Base-by-base conservation (phyloP, 2,329 filamentous ascomycete species). In the Diaporthe ampelina region DNA sequence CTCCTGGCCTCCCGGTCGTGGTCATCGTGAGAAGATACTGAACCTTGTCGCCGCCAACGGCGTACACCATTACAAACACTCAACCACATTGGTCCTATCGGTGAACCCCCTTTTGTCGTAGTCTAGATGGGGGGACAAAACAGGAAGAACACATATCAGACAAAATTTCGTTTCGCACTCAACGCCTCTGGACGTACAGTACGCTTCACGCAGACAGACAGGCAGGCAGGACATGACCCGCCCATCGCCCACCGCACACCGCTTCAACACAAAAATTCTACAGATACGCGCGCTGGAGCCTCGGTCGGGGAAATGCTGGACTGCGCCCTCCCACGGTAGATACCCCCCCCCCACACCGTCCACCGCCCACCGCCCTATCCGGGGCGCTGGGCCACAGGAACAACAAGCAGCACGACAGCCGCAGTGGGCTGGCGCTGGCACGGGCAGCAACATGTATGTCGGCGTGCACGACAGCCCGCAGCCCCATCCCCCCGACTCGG, bases 401-500 rank as follows among this genome's bases (percentile, higher is more conserved):
- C 32, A 68, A 40, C 63, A 68, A 67, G 63, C 63, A 67, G 10
- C 29, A 52, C 45, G 63, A 40, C 48, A 54, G 48, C 63, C 45
- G 43, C 61, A 50, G 61, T 21, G 29, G 43, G 29, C 59, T 24
- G 45, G 61, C 45, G 29, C 40, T 43, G 40, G 40, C 40, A 7
- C 40, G 15, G 40, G 45, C 63, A 68, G n/a, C 26, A 43, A 43
- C 40, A 43, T 43, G 48, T 50, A 43, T 43, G 48, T 50, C 63
- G 63, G 63, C 29, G 63, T 68, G 45, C 48, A 68, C 63, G 63
- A 68, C 48, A 68, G 63, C 63, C 63, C 63, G 32, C 45, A 67
- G 63, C 63, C 63, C 63, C 63, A 54, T 54, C 63, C 63, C 63
- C 48, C 63, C 63, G 63, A 68, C 63, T 68, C 63, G 63, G 63